Percentiles rank a stretch among this genome's conserved stretches.
Evolutionary conservation across 257 asterid genomes (phyloP).

Genomic region (Solanum medicagineum): DNA sequence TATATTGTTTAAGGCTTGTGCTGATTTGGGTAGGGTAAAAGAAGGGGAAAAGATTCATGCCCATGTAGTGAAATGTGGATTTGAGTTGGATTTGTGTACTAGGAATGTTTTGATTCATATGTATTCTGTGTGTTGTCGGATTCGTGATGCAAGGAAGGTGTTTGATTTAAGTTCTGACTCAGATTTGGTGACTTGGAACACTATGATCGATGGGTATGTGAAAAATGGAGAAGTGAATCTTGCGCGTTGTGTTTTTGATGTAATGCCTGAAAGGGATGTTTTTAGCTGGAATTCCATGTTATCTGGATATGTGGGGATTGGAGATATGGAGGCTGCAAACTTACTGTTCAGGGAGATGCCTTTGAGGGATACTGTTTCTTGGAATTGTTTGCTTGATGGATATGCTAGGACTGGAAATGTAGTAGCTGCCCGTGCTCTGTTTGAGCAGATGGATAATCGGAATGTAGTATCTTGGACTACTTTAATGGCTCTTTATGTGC

Average conservation of each 20-base stretch:
- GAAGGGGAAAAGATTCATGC: constrained; percentile 19
- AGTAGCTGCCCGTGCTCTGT: constrained; percentile 11
- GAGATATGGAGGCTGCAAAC: constrained; percentile 19
- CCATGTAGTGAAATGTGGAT: constrained; percentile 16
- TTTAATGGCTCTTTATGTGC: constrained; percentile 26
- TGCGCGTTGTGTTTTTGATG: constrained; percentile 18
- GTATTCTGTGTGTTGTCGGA: constrained; percentile 7
- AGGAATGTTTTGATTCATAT: constrained; percentile 16
- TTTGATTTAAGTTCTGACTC: constrained; percentile 19
- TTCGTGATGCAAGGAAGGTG: constrained; percentile 18
- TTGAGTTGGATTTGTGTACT: constrained; percentile 20
- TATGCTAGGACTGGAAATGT: constrained; percentile 11
- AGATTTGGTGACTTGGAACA: constrained; percentile 30
- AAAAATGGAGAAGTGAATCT: constrained; percentile 14
- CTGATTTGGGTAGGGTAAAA: constrained; percentile 8
- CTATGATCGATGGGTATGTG: constrained; percentile 23
- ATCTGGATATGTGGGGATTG: constrained; percentile 15
- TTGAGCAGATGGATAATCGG: constrained; percentile 17
- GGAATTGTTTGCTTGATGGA: constrained; percentile 32
- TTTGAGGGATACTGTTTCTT: constrained; percentile 16
- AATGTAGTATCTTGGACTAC: constrained; percentile 28
- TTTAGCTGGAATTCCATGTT: constrained; percentile 32
- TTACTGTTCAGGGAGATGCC: constrained; percentile 13
- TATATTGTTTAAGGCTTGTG: constrained; percentile 20
- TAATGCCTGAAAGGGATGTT: constrained; percentile 17